These are phyloP conservation scores for Syncephalis plumigaleata DNA, from an alignment of 371 early-diverging fungal species.

Conservation along the genomic window DNA sequence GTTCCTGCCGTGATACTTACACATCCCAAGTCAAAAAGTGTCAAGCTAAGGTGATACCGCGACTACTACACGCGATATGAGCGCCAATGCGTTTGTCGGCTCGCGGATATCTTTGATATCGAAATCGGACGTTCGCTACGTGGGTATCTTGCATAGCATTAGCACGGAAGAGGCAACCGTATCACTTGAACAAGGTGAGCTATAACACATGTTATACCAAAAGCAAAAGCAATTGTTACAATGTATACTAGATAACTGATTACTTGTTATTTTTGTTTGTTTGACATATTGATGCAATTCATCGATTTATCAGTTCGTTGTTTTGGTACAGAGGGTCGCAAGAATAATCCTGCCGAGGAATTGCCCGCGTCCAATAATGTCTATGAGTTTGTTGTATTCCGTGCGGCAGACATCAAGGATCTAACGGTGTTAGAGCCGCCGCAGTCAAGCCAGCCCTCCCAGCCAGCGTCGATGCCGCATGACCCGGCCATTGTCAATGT, in stretches of 20 bases:
- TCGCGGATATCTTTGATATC: slow-evolving; percentile 71
- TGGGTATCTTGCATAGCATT: slow-evolving; percentile 73
- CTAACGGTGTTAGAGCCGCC: slow-evolving; percentile 70
- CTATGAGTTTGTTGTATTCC: slow-evolving; percentile 82
- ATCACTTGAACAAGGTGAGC: slow-evolving; percentile 68
- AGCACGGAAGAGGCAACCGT: slow-evolving; percentile 80
- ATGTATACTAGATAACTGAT: too few species aligned
- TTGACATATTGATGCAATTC: background rate
- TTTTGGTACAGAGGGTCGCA: slow-evolving; percentile 71
- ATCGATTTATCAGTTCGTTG: slow-evolving; percentile 36
- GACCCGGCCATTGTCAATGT: slow-evolving; percentile 83
- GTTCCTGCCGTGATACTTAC: too few species aligned
- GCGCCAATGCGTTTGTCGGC: slow-evolving; percentile 48
- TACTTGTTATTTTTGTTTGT: background rate
- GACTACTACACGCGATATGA: too few species aligned
- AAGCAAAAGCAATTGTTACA: too few species aligned
- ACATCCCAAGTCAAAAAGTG: too few species aligned
- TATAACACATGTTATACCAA: slow-evolving; percentile 1
- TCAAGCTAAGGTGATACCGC: too few species aligned
- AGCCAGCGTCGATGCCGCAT: slow-evolving; percentile 42
- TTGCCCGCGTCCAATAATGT: slow-evolving; percentile 66
- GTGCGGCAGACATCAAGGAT: slow-evolving; percentile 86
- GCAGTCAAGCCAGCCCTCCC: slow-evolving; percentile 30
- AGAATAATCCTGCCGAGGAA: slow-evolving; percentile 61
- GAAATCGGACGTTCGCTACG: slow-evolving; percentile 81